Base-by-base conservation (phyloP, 2,329 filamentous ascomycete species). In the Raffaelea ambrosiae region DNA sequence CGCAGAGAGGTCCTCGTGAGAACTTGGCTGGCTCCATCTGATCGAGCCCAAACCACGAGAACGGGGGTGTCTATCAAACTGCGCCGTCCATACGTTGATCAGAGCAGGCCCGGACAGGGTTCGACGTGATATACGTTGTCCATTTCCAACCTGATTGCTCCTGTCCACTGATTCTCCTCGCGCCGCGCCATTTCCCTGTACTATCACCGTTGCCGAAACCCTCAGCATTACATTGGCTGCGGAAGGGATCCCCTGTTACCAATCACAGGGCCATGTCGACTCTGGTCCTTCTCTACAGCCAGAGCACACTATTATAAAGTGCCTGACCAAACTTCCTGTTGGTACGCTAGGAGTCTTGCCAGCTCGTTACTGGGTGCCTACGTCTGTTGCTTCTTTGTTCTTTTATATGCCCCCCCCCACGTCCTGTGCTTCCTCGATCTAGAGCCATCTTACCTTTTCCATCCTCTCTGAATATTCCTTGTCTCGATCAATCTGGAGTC, bases 201-300 rank as follows among this genome's bases (percentile, higher is more conserved):
- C 33, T 16, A 23, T 44, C 50, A 35, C 14, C 43, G 26, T 19
- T 33, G 21, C 39, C 40, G 39, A 16, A 13, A n/a, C 5, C 29
- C 18, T 3, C 46, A 35, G 14, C 22, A 22, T 47, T 23, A 44
- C 14, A 52, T 53, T 51, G 51, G 48, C 47, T 36, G 40, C 40
- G 42, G 35, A 35, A 42, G 16, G 29, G 22, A 40, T 40, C 38
- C 18, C 22, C 21, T 35, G 31, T 33, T 43, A 41, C 48, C 50
- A 48, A 52, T 50, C 48, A 48, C 45, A 31, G 31, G 46, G 42
- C 42, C 40, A 51, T 52, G 42, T 47, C 42, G 44, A 49, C 40
- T 29, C 18, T 33, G 23, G 26, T 26, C 26, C 43, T 9, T 43
- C 16, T 36, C 23, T 39, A 18, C 23, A 40, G 44, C 22, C 44